These are phyloP conservation scores for Coprinellus aureogranulatus DNA, from an alignment of 768 basidiomycete genomes.

Conservation along the genomic window DNA sequence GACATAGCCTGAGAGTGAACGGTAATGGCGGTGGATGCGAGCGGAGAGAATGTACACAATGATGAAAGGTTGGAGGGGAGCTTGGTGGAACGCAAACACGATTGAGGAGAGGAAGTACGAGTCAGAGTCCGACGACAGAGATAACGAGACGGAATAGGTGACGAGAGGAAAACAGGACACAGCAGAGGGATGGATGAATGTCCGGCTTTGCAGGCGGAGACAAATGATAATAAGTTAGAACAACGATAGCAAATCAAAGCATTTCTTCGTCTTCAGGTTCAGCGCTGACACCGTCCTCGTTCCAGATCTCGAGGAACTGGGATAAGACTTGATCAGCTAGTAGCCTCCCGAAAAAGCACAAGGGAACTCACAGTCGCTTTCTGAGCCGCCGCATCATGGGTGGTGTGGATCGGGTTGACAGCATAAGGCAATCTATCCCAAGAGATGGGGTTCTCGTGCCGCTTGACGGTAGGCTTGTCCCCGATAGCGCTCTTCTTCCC, in stretches of 20 bases:
- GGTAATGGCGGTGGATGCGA: not conserved
- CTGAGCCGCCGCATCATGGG: slow-evolving; percentile 61
- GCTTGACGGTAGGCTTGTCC: slow-evolving; percentile 72
- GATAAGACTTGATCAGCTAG: slow-evolving; percentile 2
- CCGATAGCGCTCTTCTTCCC: slow-evolving; percentile 90
- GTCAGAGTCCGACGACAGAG: too few relatives aligned
- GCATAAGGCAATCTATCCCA: slow-evolving; percentile 79
- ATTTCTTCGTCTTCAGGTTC: slow-evolving; percentile 57
- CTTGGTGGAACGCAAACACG: too few relatives aligned
- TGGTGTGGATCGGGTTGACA: slow-evolving; percentile 53
- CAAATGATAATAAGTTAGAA: not conserved
- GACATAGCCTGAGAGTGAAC: not conserved
- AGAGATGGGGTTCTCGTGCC: slow-evolving; percentile 58
- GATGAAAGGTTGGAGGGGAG: not conserved
- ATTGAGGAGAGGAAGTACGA: too few relatives aligned
- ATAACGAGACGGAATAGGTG: too few relatives aligned
- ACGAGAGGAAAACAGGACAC: not conserved
- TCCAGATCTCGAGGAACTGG: slow-evolving; percentile 81
- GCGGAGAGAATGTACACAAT: not conserved
- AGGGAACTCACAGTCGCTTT: slow-evolving; percentile 54
- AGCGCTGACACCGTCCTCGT: slow-evolving; percentile 70
- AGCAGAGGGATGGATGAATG: slow-evolving; percentile 3
- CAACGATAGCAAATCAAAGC: not conserved
- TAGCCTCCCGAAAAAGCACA: too few relatives aligned
- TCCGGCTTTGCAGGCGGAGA: not conserved